These are phyloP conservation scores for Lumnitzera racemosa DNA, from an alignment of 345 rosid species.

Conservation along the genomic window DNA sequence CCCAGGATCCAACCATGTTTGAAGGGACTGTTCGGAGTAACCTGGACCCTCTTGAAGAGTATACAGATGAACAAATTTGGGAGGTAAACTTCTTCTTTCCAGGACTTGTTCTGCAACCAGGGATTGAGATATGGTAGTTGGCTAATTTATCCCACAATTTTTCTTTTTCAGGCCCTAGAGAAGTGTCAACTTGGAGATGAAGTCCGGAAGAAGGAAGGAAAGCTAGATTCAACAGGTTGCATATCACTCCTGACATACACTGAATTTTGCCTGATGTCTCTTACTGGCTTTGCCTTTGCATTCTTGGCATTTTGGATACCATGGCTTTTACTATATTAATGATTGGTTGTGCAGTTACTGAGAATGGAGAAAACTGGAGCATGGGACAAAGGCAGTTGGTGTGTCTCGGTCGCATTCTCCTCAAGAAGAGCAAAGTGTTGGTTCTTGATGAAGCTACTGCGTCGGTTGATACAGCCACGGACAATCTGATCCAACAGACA, in stretches of 20 bases:
- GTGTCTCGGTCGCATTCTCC: slow-evolving; percentile 77
- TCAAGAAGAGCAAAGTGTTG: slow-evolving; percentile 71
- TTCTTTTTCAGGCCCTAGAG: slow-evolving; percentile 53
- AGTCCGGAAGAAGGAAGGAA: slow-evolving; percentile 69
- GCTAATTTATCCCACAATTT: slow-evolving; percentile 4
- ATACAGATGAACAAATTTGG: slow-evolving; percentile 82
- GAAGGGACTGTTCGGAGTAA: slow-evolving; percentile 82
- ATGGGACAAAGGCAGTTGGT: slow-evolving; percentile 90
- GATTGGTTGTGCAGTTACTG: slow-evolving; percentile 17
- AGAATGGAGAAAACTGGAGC: slow-evolving; percentile 92
- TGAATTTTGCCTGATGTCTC: not conserved
- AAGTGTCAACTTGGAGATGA: slow-evolving; percentile 93
- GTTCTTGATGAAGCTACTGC: slow-evolving; percentile 94
- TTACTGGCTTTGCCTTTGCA: not conserved
- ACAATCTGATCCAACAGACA: slow-evolving; percentile 76
- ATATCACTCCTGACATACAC: not conserved
- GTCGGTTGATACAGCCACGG: slow-evolving; percentile 84
- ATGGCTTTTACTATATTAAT: not conserved
- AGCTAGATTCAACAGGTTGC: slow-evolving; percentile 56
- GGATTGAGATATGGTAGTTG: not conserved
- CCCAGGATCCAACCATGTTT: slow-evolving; percentile 96
- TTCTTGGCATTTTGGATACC: not conserved
- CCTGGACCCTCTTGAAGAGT: slow-evolving; percentile 86
- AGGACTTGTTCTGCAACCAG: not conserved
- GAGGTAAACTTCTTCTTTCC: slow-evolving; percentile 45